Base-by-base conservation (phyloP, 306 rosid species). In the Castanea sativa region DNA sequence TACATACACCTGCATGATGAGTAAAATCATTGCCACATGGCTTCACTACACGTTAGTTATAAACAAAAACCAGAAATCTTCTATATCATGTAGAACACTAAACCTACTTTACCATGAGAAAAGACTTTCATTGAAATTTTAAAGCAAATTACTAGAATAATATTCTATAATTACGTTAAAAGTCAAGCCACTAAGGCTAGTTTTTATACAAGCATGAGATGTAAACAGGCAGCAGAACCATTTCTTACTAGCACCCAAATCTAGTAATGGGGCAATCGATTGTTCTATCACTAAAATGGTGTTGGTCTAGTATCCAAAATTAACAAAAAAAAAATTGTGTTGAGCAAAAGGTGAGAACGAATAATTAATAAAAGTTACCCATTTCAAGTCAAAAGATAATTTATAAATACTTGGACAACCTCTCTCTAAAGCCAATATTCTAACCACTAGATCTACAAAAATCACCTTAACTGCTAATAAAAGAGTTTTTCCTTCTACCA, bases 1-100 rank as follows among this genome's bases (percentile, higher is more conserved):
- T 76, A 89, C 86, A 79, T 95, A 95, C 71, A 91, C 97, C 99
- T 95, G 97, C 91, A 89, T 65, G 70, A 85, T 55, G 52, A 78
- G 74, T 81, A 74, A 52, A 71, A 80, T 81, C 77, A 80, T 52
- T 86, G 57, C 76, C 72, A 16, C 64, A 67, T 21, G 70, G 64
- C 12, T 78, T 58, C 27, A 27, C 12, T 41, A 69, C 33, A 55
- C 8, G 49, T 49, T 35, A 20, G 27, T 30, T 35, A 56, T 64
- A 82, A 73, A 16, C 25, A 79, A 59, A 64, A 29, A 58, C 72
- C 51, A 67, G 52, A 67, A 67, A 8, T 5, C 27, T 67, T 67
- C 45, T 29, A 29, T 5, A 32, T 32, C 45, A n/a, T 16, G n/a
- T 65, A 15, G 14, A 20, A 18, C 72, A 33, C 49, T 27, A 2